phyloP scores from a whole-genome alignment of 2,329 filamentous ascomycete genomes.

The Aspergillus pseudoglaucus region DNA sequence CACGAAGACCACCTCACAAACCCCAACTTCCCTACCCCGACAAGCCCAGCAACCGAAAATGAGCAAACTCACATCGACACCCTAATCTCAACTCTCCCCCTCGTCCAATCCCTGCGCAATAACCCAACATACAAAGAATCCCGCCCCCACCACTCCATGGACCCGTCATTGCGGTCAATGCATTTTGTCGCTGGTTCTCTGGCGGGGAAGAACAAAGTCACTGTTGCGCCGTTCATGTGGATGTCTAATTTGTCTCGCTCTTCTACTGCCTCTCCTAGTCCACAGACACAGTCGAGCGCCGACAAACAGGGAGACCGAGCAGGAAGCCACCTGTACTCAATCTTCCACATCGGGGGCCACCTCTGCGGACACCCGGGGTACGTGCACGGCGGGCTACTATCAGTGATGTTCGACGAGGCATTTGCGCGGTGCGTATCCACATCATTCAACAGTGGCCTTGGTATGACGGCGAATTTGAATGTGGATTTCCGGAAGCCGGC shows the following conservation, averaged over 20 bases:
- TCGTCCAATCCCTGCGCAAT: slow-evolving; percentile 60
- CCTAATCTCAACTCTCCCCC: slow-evolving; percentile 48
- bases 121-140: slow-evolving; percentile 63
- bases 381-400: slow-evolving; percentile 29
- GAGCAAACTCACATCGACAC: slow-evolving; percentile 13
- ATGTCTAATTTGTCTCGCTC: slow-evolving; percentile 9
- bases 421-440: slow-evolving; percentile 30
- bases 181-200: slow-evolving; percentile 77
- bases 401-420: slow-evolving; percentile 31
- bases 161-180: slow-evolving; percentile 57
- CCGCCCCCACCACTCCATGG: slow-evolving; percentile 78
- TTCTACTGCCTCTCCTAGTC: neutral
- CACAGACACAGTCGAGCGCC: too few species aligned
- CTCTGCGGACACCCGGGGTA: slow-evolving; percentile 31
- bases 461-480: slow-evolving; percentile 33
- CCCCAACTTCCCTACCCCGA: neutral
- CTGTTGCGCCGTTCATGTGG: slow-evolving; percentile 62
- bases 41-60: slow-evolving; percentile 1
- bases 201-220: slow-evolving; percentile 63
- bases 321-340: slow-evolving; percentile 12
- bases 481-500: slow-evolving; percentile 31
- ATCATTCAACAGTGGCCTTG: slow-evolving; percentile 25
- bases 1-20: neutral
- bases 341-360: slow-evolving; percentile 28
- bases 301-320: too few species aligned